Percentiles rank a stretch among this genome's conserved stretches.
phyloP scores from a whole-genome alignment of 2,329 filamentous ascomycete genomes.

The Penicillium sp. region DNA sequence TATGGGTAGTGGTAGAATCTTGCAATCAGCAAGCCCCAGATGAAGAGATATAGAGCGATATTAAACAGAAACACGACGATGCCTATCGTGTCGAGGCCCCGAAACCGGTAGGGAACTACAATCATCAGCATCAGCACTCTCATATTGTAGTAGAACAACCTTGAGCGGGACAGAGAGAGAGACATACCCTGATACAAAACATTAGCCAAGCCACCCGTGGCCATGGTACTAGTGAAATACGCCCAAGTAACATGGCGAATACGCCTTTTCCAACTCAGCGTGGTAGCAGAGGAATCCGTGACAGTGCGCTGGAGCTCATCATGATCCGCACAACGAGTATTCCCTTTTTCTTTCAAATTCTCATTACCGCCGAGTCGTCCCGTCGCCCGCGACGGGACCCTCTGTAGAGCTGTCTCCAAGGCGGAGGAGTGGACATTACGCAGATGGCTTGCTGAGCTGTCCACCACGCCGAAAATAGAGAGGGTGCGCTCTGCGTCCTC shows the following conservation, averaged over 20 bases:
- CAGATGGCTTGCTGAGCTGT: constrained; percentile 15
- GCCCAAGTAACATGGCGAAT: constrained; percentile 73
- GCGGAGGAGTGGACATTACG: constrained; percentile 35
- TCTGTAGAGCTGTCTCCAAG: constrained; percentile 30
- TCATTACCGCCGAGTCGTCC: constrained; percentile 4
- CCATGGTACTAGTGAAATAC: constrained; percentile 74
- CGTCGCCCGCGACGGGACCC: constrained; percentile 24
- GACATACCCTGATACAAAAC: constrained; percentile 60
- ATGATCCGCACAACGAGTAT: constrained; percentile 6
- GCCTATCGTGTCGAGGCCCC: constrained; percentile 64
- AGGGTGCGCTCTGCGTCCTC: constrained; percentile 44
- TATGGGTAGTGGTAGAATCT: constrained; percentile 73
- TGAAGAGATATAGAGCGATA: constrained; percentile 64
- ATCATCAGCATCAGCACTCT: constrained; percentile 21
- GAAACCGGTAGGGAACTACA: constrained; percentile 56
- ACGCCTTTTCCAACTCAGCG: constrained; percentile 57
- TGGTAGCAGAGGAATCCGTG: constrained; percentile 22
- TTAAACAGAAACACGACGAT: constrained; percentile 67
- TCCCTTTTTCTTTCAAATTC: constrained; percentile 6
- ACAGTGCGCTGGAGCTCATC: constrained; percentile 17
- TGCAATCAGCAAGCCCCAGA: constrained; percentile 66
- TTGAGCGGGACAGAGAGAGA: too few species aligned
- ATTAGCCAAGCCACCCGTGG: constrained; percentile 64
- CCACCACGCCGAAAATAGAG: constrained; percentile 14
- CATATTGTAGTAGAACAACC: too few species aligned